These are phyloP conservation scores for Alternaria gansuensis DNA, from an alignment of 2,329 filamentous ascomycete species.

Conservation along the genomic window DNA sequence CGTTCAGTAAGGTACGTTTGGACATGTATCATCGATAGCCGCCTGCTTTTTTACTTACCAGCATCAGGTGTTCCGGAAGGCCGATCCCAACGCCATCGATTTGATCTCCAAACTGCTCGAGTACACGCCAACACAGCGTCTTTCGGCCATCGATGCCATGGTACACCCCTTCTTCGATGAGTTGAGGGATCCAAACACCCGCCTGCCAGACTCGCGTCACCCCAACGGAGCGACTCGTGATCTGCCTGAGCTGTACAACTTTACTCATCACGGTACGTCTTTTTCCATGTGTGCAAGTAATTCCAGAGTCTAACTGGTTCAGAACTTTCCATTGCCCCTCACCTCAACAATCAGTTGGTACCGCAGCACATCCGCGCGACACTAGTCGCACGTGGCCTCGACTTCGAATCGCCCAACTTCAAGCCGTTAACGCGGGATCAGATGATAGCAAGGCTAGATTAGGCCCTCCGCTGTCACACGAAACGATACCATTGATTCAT, in stretches of 20 bases:
- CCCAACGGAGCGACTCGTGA: constrained; percentile 81
- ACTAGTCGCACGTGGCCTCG: constrained; percentile 79
- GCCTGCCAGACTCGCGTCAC: constrained; percentile 92
- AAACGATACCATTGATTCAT: constrained; percentile 55
- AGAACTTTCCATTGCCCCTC: constrained; percentile 96
- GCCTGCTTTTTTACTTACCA: constrained; percentile 10
- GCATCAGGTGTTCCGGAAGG: constrained; percentile 87
- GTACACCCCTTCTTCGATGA: constrained; percentile 99
- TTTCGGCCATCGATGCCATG: constrained; percentile 95
- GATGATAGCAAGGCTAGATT: constrained; percentile 98
- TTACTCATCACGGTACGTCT: constrained; percentile 85
- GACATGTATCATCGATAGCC: background rate
- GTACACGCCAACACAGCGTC: constrained; percentile 95
- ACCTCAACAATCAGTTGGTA: constrained; percentile 87
- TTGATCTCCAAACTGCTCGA: constrained; percentile 92
- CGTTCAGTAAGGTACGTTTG: constrained; percentile 84
- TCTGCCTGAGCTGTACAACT: constrained; percentile 89
- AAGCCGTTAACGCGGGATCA: constrained; percentile 90
- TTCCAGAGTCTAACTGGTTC: constrained; percentile 25
- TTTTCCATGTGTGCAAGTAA: background rate
- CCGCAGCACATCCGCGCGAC: constrained; percentile 80
- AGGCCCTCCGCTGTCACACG: constrained; percentile 48
- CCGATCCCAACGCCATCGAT: constrained; percentile 90
- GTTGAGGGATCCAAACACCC: constrained; percentile 87
- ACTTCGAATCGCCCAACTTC: constrained; percentile 83